Evolutionary conservation across 2,329 filamentous ascomycete species (phyloP).

Genomic region (Xylariaceae sp.): DNA sequence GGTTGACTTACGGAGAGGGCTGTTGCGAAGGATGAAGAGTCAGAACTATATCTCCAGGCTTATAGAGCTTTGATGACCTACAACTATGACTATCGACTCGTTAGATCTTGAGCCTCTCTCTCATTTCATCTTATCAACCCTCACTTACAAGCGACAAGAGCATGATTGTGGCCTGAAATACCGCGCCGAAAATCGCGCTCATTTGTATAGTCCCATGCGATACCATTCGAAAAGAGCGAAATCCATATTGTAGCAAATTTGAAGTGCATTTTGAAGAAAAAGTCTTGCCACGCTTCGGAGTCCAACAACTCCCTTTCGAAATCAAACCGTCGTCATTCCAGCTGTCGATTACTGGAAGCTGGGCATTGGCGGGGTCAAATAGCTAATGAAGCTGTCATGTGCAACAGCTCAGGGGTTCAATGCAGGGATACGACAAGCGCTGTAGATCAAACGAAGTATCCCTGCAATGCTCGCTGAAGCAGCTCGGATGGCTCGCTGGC

Average conservation of each 20-base stretch:
- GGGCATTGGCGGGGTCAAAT: slow-evolving; percentile 20
- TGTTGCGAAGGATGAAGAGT: slow-evolving; percentile 11
- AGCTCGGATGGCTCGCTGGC: neutral
- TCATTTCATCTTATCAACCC: neutral
- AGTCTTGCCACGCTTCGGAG: neutral
- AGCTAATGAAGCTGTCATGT: slow-evolving; percentile 19
- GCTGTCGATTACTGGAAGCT: neutral
- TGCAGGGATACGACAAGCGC: slow-evolving; percentile 11
- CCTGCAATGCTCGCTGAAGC: slow-evolving; percentile 2
- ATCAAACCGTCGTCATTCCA: too few species aligned
- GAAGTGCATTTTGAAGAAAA: slow-evolving; percentile 19
- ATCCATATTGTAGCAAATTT: slow-evolving; percentile 11
- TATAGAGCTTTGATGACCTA: slow-evolving; percentile 7
- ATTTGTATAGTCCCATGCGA: slow-evolving; percentile 25
- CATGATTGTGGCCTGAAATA: slow-evolving; percentile 26
- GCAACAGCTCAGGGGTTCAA: slow-evolving; percentile 23
- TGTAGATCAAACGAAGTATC: slow-evolving; percentile 24
- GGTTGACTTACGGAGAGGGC: slow-evolving; percentile 25
- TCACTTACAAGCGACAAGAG: slow-evolving; percentile 32
- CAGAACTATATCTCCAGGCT: neutral
- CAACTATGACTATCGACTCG: slow-evolving; percentile 20
- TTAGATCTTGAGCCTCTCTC: neutral
- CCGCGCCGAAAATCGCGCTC: slow-evolving; percentile 27
- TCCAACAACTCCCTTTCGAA: neutral
- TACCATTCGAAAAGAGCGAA: slow-evolving; percentile 9